Conservation (phyloP, 371 early-diverging fungal species). For the Apophysomyces variabilis region DNA sequence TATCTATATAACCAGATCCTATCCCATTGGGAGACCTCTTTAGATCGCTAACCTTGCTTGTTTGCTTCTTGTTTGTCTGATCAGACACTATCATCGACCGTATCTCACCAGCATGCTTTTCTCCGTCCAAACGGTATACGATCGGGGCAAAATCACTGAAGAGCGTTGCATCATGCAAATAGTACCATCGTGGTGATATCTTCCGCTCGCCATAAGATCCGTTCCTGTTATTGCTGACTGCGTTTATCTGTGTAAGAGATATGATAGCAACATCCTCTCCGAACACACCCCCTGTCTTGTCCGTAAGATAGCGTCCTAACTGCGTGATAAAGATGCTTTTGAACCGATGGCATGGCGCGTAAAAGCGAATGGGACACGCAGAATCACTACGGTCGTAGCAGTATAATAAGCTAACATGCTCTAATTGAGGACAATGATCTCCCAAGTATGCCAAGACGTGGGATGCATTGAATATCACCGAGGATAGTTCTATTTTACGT, state of each 20-base stretch:
- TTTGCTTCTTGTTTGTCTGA: not conserved
- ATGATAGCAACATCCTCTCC: not conserved
- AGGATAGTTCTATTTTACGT: not conserved
- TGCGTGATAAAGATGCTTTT: not conserved
- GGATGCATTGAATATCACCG: not conserved
- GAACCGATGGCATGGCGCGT: not conserved
- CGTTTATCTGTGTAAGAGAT: not conserved
- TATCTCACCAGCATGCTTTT: not conserved
- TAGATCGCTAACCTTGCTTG: not conserved
- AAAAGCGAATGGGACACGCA: not conserved
- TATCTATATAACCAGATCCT: not conserved
- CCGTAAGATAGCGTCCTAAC: not conserved
- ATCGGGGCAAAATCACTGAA: not conserved
- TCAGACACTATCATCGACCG: not conserved
- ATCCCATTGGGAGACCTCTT: too few relatives aligned
- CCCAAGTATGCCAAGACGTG: not conserved
- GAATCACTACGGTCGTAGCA: not conserved
- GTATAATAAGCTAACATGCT: not conserved
- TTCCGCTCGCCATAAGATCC: not conserved
- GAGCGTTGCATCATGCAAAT: not conserved
- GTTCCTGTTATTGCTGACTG: not conserved
- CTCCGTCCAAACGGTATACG: not conserved
- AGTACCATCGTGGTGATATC: slow-evolving; percentile 1
- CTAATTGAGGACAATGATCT: not conserved
- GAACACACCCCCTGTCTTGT: not conserved